A percentile compares a stretch with the other conserved stretches of the same genome.
Evolutionary conservation across 202 grass and related monocot genomes (phyloP).

Genomic region (Cymbopogon flexuosus): DNA sequence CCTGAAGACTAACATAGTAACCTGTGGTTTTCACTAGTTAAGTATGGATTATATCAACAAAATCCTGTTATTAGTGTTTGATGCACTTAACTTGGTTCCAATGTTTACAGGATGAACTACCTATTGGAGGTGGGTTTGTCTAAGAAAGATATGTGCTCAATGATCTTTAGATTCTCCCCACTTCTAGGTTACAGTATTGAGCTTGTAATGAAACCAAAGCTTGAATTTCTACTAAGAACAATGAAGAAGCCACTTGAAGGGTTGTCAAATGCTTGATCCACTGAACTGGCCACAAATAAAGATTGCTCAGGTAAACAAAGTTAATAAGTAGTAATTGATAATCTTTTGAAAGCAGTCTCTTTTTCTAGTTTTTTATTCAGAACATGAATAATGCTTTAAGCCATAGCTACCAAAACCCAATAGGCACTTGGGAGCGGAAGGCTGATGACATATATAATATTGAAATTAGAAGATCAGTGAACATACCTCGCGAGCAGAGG

Average conservation of each 20-base stretch:
- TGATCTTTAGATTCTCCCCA: slow-evolving; percentile 89
- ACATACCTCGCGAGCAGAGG: too few species aligned
- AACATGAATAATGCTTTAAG: too few species aligned
- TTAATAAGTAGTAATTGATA: too few species aligned
- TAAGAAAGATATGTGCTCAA: slow-evolving; percentile 74
- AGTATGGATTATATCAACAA: background rate
- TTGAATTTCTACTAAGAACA: slow-evolving; percentile 65
- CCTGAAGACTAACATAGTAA: background rate
- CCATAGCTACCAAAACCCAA: too few species aligned
- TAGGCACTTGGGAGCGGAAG: too few species aligned
- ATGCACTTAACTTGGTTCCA: slow-evolving; percentile 8
- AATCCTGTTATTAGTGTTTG: background rate
- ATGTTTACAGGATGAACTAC: slow-evolving; percentile 68
- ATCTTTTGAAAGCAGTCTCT: too few species aligned
- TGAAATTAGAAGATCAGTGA: too few species aligned
- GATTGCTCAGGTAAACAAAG: too few species aligned
- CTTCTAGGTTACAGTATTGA: slow-evolving; percentile 79
- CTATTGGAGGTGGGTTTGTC: slow-evolving; percentile 57
- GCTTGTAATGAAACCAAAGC: slow-evolving; percentile 71
- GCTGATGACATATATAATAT: too few species aligned
- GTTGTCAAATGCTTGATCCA: too few species aligned
- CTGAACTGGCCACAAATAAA: too few species aligned
- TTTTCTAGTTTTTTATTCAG: too few species aligned
- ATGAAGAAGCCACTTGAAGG: slow-evolving; percentile 65
- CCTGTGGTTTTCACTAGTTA: background rate